phyloP scores from a whole-genome alignment of 176 grass and related monocot genomes.

The Lolium perenne region DNA sequence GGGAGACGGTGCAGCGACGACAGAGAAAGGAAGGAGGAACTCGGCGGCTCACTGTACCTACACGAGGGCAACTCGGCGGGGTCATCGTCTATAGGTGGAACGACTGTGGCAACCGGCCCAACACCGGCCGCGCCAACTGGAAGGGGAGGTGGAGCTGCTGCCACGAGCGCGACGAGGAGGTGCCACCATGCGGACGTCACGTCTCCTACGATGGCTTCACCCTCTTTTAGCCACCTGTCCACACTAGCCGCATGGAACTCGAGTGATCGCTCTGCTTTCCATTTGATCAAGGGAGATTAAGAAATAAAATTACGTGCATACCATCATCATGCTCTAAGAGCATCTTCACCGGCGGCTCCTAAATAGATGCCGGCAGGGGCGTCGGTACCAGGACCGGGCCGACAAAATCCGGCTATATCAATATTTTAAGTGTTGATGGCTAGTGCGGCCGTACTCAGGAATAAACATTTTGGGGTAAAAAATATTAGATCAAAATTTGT shows the following conservation, averaged over 20 bases:
- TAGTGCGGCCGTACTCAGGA: no score
- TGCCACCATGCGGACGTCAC: constrained; percentile 68
- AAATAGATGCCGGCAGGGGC: no score
- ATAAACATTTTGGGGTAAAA: no score
- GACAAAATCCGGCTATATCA: no score
- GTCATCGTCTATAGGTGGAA: constrained; percentile 88
- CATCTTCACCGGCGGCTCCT: no score
- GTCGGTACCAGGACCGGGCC: no score
- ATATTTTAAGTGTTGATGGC: no score
- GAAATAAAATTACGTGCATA: no score
- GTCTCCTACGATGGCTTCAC: constrained; percentile 80
- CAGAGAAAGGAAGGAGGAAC: not conserved
- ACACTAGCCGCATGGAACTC: not conserved
- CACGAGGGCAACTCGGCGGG: constrained; percentile 67
- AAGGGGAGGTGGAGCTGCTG: constrained; percentile 72
- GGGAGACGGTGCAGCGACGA: not conserved
- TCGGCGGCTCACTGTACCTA: no score
- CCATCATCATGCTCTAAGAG: no score
- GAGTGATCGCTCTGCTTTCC: not conserved
- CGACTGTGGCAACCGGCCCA: constrained; percentile 52
- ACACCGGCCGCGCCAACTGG: constrained; percentile 69
- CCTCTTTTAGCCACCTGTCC: constrained; percentile 46
- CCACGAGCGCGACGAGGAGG: constrained; percentile 64
- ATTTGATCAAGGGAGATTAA: no score
- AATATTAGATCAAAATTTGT: no score